A percentile compares a stretch with the other conserved stretches of the same genome.
phyloP scores from a whole-genome alignment of 495 filamentous ascomycete genomes.

The Sordaria brevicollis region DNA sequence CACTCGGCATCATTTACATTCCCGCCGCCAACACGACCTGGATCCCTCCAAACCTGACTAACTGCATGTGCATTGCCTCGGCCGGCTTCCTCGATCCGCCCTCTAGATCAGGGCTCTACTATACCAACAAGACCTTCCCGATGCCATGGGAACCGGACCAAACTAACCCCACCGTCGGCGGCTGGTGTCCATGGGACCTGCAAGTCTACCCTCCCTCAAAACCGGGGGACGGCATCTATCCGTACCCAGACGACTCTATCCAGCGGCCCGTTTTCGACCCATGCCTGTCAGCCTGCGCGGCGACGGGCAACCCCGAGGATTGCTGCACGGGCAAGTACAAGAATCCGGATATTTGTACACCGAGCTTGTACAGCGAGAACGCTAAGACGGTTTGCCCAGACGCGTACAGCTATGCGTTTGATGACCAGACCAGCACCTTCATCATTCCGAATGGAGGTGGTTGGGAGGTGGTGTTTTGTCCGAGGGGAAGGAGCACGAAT shows the following conservation, averaged over 20 bases:
- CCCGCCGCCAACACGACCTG: conserved; percentile 43
- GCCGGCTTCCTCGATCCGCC: conserved; percentile 39
- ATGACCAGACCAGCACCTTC: conserved; percentile 66
- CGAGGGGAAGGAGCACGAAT: conserved; percentile 55
- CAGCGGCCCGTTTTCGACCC: conserved; percentile 59
- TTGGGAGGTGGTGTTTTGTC: conserved; percentile 71
- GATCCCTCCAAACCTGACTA: conserved; percentile 65
- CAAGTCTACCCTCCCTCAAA: conserved; percentile 52
- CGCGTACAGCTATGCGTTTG: conserved; percentile 72
- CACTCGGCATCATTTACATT: conserved; percentile 54
- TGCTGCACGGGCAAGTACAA: conserved; percentile 61
- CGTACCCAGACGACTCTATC: conserved; percentile 62
- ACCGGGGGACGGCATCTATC: conserved; percentile 58
- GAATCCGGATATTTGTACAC: conserved; percentile 45
- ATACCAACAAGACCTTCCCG: conserved; percentile 48
- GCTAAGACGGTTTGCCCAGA: conserved; percentile 72
- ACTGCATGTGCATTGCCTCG: conserved; percentile 60
- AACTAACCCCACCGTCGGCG: conserved; percentile 37
- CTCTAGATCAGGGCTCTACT: conserved; percentile 26
- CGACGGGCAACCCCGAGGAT: conserved; percentile 44
- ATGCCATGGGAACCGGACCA: conserved; percentile 50
- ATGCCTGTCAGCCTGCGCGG: conserved; percentile 60
- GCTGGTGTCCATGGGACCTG: conserved; percentile 71
- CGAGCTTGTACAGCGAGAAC: conserved; percentile 47
- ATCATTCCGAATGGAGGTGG: conserved; percentile 61